A percentile compares a stretch with the other conserved stretches of the same genome.
phyloP scores from a whole-genome alignment of 2,329 filamentous ascomycete species.

The Sphaerostilbella broomeana region DNA sequence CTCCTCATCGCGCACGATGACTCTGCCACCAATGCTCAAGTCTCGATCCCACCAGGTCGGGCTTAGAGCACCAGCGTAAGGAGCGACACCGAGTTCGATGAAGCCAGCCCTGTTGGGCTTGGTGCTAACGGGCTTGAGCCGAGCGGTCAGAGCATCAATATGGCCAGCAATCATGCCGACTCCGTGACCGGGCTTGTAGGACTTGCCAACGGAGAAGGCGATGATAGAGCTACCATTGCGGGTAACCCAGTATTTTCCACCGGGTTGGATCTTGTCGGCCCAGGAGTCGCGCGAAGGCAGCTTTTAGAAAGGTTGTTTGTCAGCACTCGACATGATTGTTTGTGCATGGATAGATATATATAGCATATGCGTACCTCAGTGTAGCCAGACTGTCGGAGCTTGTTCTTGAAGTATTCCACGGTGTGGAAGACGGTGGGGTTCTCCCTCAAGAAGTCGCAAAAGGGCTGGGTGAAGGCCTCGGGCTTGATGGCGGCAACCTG shows the following conservation, averaged over 20 bases:
- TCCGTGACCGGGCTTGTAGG: slow-evolving; percentile 79
- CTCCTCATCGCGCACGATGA: slow-evolving; percentile 67
- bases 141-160: slow-evolving; percentile 85
- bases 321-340: neutral
- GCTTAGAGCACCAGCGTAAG: slow-evolving; percentile 83
- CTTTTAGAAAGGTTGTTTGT: slow-evolving; percentile 31
- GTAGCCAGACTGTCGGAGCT: slow-evolving; percentile 68
- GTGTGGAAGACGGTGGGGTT: slow-evolving; percentile 94
- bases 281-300: slow-evolving; percentile 76
- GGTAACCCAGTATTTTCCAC: slow-evolving; percentile 83
- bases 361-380: slow-evolving; percentile 49
- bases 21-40: slow-evolving; percentile 80
- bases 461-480: slow-evolving; percentile 71
- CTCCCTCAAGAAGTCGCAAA: slow-evolving; percentile 77
- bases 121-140: slow-evolving; percentile 83
- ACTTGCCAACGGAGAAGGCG: slow-evolving; percentile 74
- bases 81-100: slow-evolving; percentile 82
- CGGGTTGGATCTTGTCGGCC: slow-evolving; percentile 62
- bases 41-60: slow-evolving; percentile 97
- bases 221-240: slow-evolving; percentile 83
- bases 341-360: neutral
- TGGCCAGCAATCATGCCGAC: slow-evolving; percentile 86
- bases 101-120: slow-evolving; percentile 82
- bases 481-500: slow-evolving; percentile 38
- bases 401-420: slow-evolving; percentile 68